Base-by-base conservation (phyloP, 2,329 filamentous ascomycete species). In the Fusarium duplospermum region DNA sequence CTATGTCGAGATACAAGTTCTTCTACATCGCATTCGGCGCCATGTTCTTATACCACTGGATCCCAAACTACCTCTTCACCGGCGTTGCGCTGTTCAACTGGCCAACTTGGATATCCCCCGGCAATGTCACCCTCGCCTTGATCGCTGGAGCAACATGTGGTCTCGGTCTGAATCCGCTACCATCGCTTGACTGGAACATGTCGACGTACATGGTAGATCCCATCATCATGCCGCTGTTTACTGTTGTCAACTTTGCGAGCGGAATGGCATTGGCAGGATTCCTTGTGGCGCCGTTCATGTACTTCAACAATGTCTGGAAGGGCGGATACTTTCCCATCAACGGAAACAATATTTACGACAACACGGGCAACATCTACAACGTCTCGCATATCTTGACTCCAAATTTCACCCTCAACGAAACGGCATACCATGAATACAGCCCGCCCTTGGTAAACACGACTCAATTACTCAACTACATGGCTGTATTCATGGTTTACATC, bases 311-410 rank as follows among this genome's bases (percentile, higher is more conserved):
- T 24, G 82, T 84, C 0, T 82, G 84, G 79, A 84, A 87, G 71
- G 83, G 87, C 0, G 86, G 88, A 4, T 90, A 89, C 66, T 78
- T 91, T 18, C 89, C 89, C 0, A 84, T 91, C 64, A 86, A 89
- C 35, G 86, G 86, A 13, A 87, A 88, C 24, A 83, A 85, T 54
- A 86, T 86, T 0, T 91, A 87, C 68, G 89, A 91, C 79, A 91
- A 91, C 67, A 89, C 85, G 0, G 89, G 87, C 13, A 76, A 77
- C 1, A 57, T 80, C 1, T 91, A 91, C 75, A 85, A 89, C 24
- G 85, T 89, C 16, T 82, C 81, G 13, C 84, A 84, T 3, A 89
- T 91, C 24, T 83, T 91, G 7, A 85, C 84, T 22, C 69, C 81
- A 1, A 81, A 86, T 36, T 83, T 85, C 64, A 87, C 84, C 0